Percentiles rank a stretch among this genome's conserved stretches.
These are phyloP conservation scores for Penicillium crystallinum DNA, from an alignment of 495 filamentous ascomycete species.

Conservation along the genomic window DNA sequence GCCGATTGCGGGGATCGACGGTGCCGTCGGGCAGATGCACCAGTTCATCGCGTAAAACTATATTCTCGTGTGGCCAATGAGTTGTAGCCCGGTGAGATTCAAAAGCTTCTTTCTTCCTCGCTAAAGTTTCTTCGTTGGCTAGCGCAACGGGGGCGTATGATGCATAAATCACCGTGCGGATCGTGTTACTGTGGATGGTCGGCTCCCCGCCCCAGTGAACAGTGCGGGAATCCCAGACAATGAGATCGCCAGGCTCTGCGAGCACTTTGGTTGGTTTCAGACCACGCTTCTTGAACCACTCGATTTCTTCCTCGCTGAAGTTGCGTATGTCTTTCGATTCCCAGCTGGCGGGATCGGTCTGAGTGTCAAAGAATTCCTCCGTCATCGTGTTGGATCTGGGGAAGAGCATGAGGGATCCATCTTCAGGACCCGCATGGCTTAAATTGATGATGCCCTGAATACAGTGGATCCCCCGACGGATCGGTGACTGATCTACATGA, in stretches of 20 bases:
- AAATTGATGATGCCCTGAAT: slow-evolving; percentile 43
- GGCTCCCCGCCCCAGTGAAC: slow-evolving; percentile 33
- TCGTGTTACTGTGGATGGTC: slow-evolving; percentile 16
- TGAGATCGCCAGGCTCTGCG: slow-evolving; percentile 38
- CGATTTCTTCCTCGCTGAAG: slow-evolving; percentile 28
- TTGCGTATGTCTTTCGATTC: slow-evolving; percentile 25
- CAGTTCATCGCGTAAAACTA: slow-evolving; percentile 17
- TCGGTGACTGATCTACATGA: slow-evolving; percentile 22
- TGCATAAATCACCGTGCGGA: slow-evolving; percentile 35
- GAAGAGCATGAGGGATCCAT: slow-evolving; percentile 20
- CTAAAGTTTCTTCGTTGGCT: slow-evolving; percentile 25
- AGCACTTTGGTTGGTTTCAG: slow-evolving; percentile 31
- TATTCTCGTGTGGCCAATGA: slow-evolving; percentile 40
- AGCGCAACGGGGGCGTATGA: slow-evolving; percentile 34
- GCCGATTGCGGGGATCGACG: slow-evolving; percentile 30
- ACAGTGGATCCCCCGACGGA: slow-evolving; percentile 31
- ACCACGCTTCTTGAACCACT: slow-evolving; percentile 30
- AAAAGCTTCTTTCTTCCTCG: slow-evolving; percentile 33
- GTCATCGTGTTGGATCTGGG: slow-evolving; percentile 25
- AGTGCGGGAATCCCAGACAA: slow-evolving; percentile 41
- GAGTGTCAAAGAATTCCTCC: slow-evolving; percentile 34
- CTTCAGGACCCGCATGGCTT: slow-evolving; percentile 26
- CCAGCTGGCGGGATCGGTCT: slow-evolving; percentile 23
- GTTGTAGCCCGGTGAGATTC: slow-evolving; percentile 33
- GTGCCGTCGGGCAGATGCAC: slow-evolving; percentile 21